These are phyloP conservation scores for Alternaria triticina DNA, from an alignment of 2,329 filamentous ascomycete genomes.

Conservation along the genomic window DNA sequence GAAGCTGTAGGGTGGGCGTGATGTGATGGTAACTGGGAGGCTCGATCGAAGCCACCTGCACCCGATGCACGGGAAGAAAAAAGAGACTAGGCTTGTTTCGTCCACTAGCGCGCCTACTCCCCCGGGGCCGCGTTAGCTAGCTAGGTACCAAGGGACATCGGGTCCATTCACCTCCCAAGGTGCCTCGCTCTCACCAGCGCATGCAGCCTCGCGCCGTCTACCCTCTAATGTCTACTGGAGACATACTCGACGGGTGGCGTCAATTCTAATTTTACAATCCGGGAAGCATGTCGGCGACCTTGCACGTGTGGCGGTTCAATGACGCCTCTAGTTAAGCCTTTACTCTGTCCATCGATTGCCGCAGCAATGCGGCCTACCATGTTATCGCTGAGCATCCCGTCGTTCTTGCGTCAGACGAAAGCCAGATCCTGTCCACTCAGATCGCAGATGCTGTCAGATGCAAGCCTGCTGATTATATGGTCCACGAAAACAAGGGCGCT, in stretches of 20 bases:
- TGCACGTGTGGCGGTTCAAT: background rate
- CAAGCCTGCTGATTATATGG: background rate
- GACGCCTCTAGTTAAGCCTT: conserved; percentile 3
- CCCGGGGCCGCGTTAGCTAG: background rate
- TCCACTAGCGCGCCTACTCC: conserved; percentile 13
- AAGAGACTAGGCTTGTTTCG: conserved; percentile 10
- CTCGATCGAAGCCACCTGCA: background rate
- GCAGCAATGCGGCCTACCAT: background rate
- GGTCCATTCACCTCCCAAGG: background rate
- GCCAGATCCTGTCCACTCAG: background rate
- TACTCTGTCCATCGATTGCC: background rate
- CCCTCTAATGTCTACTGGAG: background rate
- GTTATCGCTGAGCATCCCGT: background rate
- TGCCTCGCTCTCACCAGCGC: background rate
- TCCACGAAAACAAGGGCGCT: background rate
- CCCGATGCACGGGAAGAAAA: conserved; percentile 1
- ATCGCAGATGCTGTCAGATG: conserved; percentile 6
- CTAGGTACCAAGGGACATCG: background rate
- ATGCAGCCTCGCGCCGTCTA: conserved; percentile 5
- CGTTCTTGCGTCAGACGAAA: conserved; percentile 1
- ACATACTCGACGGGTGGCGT: background rate
- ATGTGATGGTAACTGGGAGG: conserved; percentile 6
- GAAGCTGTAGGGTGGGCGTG: conserved; percentile 1
- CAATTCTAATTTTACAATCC: background rate
- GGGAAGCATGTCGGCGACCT: conserved; percentile 8